A percentile compares a stretch with the other conserved stretches of the same genome.
Evolutionary conservation across 1,284 basidiomycete genomes (phyloP).

Genomic region (Moesziomyces antarcticus): DNA sequence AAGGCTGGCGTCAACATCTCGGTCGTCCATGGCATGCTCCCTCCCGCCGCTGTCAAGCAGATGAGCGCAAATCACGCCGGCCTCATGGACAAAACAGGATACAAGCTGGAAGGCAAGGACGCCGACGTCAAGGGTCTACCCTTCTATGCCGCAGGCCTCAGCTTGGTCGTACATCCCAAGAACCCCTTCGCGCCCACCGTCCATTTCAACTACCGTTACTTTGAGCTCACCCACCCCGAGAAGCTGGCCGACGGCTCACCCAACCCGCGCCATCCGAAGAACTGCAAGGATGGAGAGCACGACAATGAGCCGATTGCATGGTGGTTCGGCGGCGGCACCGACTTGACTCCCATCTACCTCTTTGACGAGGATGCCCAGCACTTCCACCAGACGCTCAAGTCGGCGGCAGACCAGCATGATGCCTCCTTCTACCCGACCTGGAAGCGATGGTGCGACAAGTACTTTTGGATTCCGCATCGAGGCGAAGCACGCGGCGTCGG

Average conservation of each 20-base stretch:
- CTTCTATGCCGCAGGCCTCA: slow-evolving; percentile 92
- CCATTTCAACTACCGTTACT: slow-evolving; percentile 97
- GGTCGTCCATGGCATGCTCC: slow-evolving; percentile 87
- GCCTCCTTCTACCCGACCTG: slow-evolving; percentile 79
- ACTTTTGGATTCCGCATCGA: slow-evolving; percentile 96
- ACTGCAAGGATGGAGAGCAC: slow-evolving; percentile 28
- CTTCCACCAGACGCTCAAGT: slow-evolving; percentile 85
- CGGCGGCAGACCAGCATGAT: slow-evolving; percentile 81
- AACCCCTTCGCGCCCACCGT: slow-evolving; percentile 83
- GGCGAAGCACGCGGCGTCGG: slow-evolving; percentile 88
- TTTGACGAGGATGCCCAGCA: slow-evolving; percentile 86
- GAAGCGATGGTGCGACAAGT: slow-evolving; percentile 97
- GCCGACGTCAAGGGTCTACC: slow-evolving; percentile 77
- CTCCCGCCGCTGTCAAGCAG: slow-evolving; percentile 87
- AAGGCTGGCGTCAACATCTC: slow-evolving; percentile 98
- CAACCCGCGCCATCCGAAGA: slow-evolving; percentile 61
- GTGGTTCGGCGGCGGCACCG: slow-evolving; percentile 99
- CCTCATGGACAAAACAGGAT: slow-evolving; percentile 59
- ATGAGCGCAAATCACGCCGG: slow-evolving; percentile 92
- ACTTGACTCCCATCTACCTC: slow-evolving; percentile 93
- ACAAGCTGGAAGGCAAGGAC: slow-evolving; percentile 68
- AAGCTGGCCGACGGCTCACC: slow-evolving; percentile 63
- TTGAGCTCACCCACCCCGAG: slow-evolving; percentile 74
- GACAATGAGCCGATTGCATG: slow-evolving; percentile 75
- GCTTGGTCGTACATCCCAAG: slow-evolving; percentile 89